Conservation (phyloP, 208 protist genomes). For the Spironucleus salmonicida region DNA sequence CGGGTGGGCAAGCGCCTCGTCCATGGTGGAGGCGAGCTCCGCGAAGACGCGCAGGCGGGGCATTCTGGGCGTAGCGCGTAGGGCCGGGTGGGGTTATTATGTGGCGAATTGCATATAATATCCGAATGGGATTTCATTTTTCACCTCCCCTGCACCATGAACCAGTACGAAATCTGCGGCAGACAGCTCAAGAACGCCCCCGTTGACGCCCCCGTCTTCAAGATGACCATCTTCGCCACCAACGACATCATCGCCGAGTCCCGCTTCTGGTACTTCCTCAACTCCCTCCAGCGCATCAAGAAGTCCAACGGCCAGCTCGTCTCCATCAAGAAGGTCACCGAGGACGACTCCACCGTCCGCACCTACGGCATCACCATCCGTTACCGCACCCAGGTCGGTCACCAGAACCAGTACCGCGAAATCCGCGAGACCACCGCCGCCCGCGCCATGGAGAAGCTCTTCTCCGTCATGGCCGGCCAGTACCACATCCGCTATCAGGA, state of each 20-base stretch:
- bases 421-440: slow-evolving; percentile 80
- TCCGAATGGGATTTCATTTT: too few species aligned
- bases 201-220: slow-evolving; percentile 78
- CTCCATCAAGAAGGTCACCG: slow-evolving; percentile 51
- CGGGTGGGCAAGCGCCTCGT: too few species aligned
- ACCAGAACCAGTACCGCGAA: slow-evolving; percentile 98
- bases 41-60: too few species aligned
- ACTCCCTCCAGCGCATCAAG: slow-evolving; percentile 90
- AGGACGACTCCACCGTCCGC: slow-evolving; percentile 73
- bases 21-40: too few species aligned
- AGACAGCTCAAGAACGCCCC: slow-evolving; percentile 69
- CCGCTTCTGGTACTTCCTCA: slow-evolving; percentile 97
- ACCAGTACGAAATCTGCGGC: slow-evolving; percentile 76
- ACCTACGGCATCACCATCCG: slow-evolving; percentile 94
- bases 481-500: slow-evolving; percentile 72
- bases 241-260: slow-evolving; percentile 88
- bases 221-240: slow-evolving; percentile 89
- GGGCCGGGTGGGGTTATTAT: too few species aligned
- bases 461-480: slow-evolving; percentile 83
- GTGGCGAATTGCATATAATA: too few species aligned
- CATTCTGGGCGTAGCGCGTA: too few species aligned
- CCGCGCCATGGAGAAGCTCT: slow-evolving; percentile 82
- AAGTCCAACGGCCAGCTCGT: slow-evolving; percentile 80
- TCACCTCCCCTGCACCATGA: too few species aligned
- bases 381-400: slow-evolving; percentile 88